These are phyloP conservation scores for Kwoniella shivajii DNA, from an alignment of 1,284 basidiomycete genomes.

Conservation along the genomic window DNA sequence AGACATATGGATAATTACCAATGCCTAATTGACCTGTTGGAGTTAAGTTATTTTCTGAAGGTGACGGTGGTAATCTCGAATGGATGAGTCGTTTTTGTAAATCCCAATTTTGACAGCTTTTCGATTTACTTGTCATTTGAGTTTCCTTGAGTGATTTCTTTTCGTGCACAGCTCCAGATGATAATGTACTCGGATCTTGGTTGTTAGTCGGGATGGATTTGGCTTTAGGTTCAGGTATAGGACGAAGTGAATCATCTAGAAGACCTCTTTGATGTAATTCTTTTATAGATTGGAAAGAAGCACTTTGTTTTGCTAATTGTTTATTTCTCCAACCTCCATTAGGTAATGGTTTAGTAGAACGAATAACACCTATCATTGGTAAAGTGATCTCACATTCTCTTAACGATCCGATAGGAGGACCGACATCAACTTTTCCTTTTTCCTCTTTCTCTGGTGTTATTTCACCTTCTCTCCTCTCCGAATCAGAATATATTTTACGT, in stretches of 20 bases:
- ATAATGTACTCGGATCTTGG: not conserved
- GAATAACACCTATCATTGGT: slow-evolving; percentile 2
- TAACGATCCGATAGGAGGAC: slow-evolving; percentile 6
- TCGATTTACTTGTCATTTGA: slow-evolving; percentile 5
- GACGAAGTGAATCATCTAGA: slow-evolving; percentile 8
- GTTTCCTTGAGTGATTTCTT: not conserved
- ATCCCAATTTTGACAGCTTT: slow-evolving; percentile 2
- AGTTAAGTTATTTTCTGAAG: not conserved
- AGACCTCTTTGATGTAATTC: slow-evolving; percentile 4
- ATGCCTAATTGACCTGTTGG: slow-evolving; percentile 1
- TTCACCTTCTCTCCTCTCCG: too few relatives aligned
- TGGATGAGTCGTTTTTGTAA: slow-evolving; percentile 3
- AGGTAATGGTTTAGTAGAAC: not conserved
- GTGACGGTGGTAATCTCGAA: slow-evolving; percentile 10
- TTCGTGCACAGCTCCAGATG: not conserved
- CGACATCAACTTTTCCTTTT: not conserved
- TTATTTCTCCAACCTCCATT: slow-evolving; percentile 13
- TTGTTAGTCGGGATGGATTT: not conserved
- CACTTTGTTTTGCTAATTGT: slow-evolving; percentile 13
- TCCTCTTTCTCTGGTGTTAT: not conserved
- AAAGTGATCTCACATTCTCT: slow-evolving; percentile 14
- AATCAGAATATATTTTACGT: too few relatives aligned
- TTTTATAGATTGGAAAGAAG: slow-evolving; percentile 16
- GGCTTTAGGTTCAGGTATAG: not conserved
- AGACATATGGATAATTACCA: slow-evolving; percentile 4